Evolutionary conservation across 2,329 filamentous ascomycete species (phyloP), one percentile per base, ranked within the genome.

Genomic region (Aspergillus amoenus): DNA sequence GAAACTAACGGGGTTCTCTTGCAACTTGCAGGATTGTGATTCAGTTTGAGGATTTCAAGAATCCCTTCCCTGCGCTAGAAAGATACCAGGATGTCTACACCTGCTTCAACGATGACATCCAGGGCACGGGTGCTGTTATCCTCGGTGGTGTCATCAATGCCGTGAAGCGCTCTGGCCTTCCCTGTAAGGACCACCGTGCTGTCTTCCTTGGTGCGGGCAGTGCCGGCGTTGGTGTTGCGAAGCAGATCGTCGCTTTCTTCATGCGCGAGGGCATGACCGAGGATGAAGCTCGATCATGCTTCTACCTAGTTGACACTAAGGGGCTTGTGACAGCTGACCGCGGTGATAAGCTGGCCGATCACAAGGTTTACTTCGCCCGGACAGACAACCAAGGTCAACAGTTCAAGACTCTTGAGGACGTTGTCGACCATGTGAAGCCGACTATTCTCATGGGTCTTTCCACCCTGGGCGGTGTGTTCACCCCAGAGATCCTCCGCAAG

Each of bases 101-200:
- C 76, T 95, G 91, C 83, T 99, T 99, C 85, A 97, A 97, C 76
- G 94, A 97, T 71, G 93, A 99, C 73, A 94, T 99, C 71, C 93
- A 97, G 81, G 93, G 93, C 64, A 97, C 94, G 66, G 94, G 94
- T 67, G 92, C 93, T 62, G 94, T 99, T 69, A 92, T 97, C 61
- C 84, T 97, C 55, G 93, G 85, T 62, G 93, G 93, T 66, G 82
- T 89, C 74, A 85, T 90, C 77, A 85, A 83, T 64, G 83, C 82
- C 27, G 91, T 96, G 59, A 93, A 93, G 78, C 85, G 91, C 60
- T 95, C 92, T 13, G 89, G 88, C 51, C 86, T 96, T 15, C 90
- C 91, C 27, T 79, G 93, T 50, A 89, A 91, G 76, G 91, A 97
- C 70, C 94, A 99, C 77, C 89, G 89, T 55, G 89, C 96, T 39